Conservation (phyloP, 2,329 filamentous ascomycete genomes). For the Cryphonectria nitschkei region DNA sequence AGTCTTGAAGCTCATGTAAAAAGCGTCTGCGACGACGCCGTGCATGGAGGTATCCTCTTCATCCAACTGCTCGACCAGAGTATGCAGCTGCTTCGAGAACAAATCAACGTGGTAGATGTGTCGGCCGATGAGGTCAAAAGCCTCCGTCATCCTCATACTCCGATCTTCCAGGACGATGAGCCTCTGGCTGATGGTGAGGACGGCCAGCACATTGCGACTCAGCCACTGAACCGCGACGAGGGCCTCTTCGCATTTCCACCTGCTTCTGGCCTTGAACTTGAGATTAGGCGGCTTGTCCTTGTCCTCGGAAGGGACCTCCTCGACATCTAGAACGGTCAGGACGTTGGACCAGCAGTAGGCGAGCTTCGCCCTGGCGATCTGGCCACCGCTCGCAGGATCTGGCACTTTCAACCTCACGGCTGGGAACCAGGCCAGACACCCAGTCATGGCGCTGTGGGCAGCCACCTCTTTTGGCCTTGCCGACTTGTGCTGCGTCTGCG, state of each 20-base stretch:
- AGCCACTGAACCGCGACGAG: slow-evolving; percentile 98
- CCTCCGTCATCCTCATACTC: slow-evolving; percentile 88
- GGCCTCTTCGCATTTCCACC: slow-evolving; percentile 92
- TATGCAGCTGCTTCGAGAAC: slow-evolving; percentile 85
- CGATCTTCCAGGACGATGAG: slow-evolving; percentile 90
- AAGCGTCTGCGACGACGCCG: slow-evolving; percentile 94
- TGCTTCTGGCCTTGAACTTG: slow-evolving; percentile 78
- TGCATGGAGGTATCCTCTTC: slow-evolving; percentile 89
- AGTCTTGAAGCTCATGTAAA: slow-evolving; percentile 94
- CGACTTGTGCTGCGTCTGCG: slow-evolving; percentile 95
- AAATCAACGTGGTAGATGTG: slow-evolving; percentile 91
- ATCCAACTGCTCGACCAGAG: slow-evolving; percentile 83
- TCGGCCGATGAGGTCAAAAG: slow-evolving; percentile 88
- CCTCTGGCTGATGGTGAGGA: slow-evolving; percentile 92
- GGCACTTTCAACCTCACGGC: slow-evolving; percentile 87
- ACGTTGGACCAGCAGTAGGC: slow-evolving; percentile 99
- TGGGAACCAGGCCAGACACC: slow-evolving; percentile 95
- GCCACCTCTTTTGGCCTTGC: slow-evolving; percentile 87
- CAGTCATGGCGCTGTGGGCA: slow-evolving; percentile 89
- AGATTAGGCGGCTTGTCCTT: slow-evolving; percentile 79
- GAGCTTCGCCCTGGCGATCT: slow-evolving; percentile 80
- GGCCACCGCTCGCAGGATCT: slow-evolving; percentile 67
- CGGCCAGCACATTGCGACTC: slow-evolving; percentile 86
- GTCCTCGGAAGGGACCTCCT: slow-evolving; percentile 69
- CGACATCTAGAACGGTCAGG: slow-evolving; percentile 88